Percentiles rank a stretch among this genome's conserved stretches.
phyloP scores from a whole-genome alignment of 257 asterid species.

The Fraxinus cuspidata region DNA sequence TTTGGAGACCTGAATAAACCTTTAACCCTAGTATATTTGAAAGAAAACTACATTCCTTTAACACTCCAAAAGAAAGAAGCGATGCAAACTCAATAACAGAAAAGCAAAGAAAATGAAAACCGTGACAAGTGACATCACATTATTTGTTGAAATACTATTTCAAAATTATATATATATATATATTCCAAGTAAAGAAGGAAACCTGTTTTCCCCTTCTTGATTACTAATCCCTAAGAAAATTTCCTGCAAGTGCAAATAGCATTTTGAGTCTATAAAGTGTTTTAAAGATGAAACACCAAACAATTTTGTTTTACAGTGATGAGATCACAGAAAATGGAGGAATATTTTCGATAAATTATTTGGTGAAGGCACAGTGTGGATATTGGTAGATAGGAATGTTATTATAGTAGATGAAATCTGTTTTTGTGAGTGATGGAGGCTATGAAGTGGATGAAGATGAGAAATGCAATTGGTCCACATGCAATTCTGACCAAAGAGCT shows the following conservation, averaged over 20 bases:
- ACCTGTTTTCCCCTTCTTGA: background rate
- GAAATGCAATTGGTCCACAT: background rate
- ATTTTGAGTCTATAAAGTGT: background rate
- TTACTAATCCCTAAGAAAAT: background rate
- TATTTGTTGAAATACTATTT: background rate
- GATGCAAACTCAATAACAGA: background rate
- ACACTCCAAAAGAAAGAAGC: background rate
- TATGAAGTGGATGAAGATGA: background rate
- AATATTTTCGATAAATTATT: background rate
- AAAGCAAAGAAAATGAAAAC: slow-evolving; percentile 3
- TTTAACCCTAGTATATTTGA: background rate
- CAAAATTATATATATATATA: background rate
- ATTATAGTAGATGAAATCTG: background rate
- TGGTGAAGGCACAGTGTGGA: background rate
- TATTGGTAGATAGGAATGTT: background rate
- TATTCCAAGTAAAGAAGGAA: slow-evolving; percentile 9
- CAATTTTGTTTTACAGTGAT: background rate
- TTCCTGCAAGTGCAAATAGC: background rate
- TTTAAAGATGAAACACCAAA: background rate
- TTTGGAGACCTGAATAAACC: background rate
- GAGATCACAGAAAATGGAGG: background rate
- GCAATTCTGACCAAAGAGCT: background rate
- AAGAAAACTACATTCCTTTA: background rate
- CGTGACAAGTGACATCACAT: background rate
- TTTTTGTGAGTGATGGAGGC: background rate